Conservation (phyloP, 2,329 filamentous ascomycete species). For the Leptodontidium sp. region DNA sequence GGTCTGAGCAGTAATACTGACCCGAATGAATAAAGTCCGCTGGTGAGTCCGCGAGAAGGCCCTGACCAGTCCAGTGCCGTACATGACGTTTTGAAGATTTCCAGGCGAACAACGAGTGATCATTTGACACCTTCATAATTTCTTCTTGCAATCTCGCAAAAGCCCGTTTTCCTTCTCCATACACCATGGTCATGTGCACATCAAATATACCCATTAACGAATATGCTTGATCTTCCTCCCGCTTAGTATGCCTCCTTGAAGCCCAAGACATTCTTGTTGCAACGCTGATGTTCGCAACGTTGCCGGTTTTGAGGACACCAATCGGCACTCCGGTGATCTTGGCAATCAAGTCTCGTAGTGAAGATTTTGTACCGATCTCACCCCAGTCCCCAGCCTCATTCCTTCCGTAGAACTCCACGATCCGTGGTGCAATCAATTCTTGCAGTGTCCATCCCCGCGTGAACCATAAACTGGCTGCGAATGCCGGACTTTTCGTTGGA, state of each 20-base stretch:
- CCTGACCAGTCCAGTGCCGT: background rate
- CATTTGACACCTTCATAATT: conserved; percentile 5
- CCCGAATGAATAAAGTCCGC: background rate
- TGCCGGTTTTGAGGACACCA: background rate
- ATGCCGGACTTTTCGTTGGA: background rate
- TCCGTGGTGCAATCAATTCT: conserved; percentile 18
- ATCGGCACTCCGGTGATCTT: conserved; percentile 8
- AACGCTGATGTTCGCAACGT: conserved; percentile 37
- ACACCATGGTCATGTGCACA: conserved; percentile 45
- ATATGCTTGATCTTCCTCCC: conserved; percentile 46
- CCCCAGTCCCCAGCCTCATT: conserved; percentile 10
- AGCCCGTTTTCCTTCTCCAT: conserved; percentile 28
- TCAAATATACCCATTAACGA: conserved; percentile 45
- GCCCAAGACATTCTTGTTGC: conserved; percentile 50
- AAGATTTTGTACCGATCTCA: conserved; percentile 16
- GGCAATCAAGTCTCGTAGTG: background rate
- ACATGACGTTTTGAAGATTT: background rate
- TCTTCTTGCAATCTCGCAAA: conserved; percentile 30
- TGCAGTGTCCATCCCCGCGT: conserved; percentile 14
- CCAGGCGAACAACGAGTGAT: conserved; percentile 21
- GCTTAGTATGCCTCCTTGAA: conserved; percentile 44
- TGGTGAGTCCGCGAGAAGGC: conserved; percentile 1
- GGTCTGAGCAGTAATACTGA: background rate
- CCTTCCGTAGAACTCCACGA: conserved; percentile 16
- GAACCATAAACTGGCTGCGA: conserved; percentile 3